These are phyloP conservation scores for Auriscalpium microsporum DNA, from an alignment of 768 basidiomycete genomes.

Conservation along the genomic window DNA sequence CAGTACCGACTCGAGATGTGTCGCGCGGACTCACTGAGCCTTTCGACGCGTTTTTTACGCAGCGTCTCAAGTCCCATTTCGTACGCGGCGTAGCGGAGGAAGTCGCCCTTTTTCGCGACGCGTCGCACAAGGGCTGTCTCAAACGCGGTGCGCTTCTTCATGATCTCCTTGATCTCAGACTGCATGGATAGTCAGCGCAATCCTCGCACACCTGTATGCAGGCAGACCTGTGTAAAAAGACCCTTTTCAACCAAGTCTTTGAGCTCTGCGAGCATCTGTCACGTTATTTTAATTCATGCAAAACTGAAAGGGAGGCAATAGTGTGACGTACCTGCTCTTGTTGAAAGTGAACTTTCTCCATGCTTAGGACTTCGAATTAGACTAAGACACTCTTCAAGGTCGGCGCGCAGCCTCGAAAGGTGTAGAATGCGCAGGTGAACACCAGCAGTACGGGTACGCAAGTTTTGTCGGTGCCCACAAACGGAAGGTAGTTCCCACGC, in stretches of 20 bases:
- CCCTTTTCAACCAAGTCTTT: constrained; percentile 83
- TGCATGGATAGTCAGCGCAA: constrained; percentile 22
- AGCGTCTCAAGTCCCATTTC: constrained; percentile 84
- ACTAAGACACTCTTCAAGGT: no score
- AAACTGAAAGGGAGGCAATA: no score
- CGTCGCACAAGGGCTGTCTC: constrained; percentile 80
- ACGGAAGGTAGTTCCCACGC: no score
- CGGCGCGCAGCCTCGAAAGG: no score
- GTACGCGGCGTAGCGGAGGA: constrained; percentile 83
- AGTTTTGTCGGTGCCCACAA: no score
- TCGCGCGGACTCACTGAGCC: constrained; percentile 48
- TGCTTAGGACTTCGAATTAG: constrained; percentile 19
- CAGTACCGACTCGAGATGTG: background rate
- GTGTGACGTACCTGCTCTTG: constrained; percentile 64
- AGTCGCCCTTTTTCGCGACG: constrained; percentile 80
- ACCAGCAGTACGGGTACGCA: no score
- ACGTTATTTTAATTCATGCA: background rate
- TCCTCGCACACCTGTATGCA: background rate
- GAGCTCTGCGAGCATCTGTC: constrained; percentile 87
- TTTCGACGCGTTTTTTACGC: constrained; percentile 62
- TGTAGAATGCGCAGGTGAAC: no score
- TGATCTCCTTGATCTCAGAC: constrained; percentile 77
- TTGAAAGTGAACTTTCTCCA: constrained; percentile 93
- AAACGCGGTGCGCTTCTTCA: constrained; percentile 75
- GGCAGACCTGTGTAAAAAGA: constrained; percentile 69